phyloP scores from a whole-genome alignment of 2,329 filamentous ascomycete genomes.

The Clarireedia paspali region DNA sequence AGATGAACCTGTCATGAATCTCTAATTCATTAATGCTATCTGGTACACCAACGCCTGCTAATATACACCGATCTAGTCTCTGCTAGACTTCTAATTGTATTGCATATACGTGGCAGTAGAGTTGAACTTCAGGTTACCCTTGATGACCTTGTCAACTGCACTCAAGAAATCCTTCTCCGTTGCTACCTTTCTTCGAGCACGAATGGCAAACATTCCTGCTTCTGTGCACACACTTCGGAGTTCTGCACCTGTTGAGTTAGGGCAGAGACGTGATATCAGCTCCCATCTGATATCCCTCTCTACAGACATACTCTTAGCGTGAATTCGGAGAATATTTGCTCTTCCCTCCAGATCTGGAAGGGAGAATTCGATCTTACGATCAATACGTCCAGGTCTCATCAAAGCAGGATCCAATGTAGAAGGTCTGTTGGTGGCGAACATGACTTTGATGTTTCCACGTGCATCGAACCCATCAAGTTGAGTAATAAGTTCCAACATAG shows the following conservation, averaged over 20 bases:
- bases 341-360: constrained; percentile 94
- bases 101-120: constrained; percentile 97
- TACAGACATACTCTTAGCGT: constrained; percentile 99
- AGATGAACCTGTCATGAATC: constrained; percentile 2
- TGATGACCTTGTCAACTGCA: constrained; percentile 98
- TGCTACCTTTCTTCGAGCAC: constrained; percentile 90
- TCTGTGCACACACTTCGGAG: constrained; percentile 94
- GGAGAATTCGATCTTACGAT: constrained; percentile 98
- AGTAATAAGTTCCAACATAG: constrained; percentile 96
- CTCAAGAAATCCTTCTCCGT: constrained; percentile 98
- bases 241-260: constrained; percentile 95
- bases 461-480: constrained; percentile 96
- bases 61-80: constrained; percentile 22
- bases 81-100: constrained; percentile 67
- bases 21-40: constrained; percentile 23
- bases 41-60: constrained; percentile 28
- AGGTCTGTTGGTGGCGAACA: constrained; percentile 97
- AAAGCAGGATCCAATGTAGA: constrained; percentile 94
- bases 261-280: constrained; percentile 91
- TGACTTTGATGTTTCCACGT: constrained; percentile 97
- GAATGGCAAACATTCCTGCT: constrained; percentile 97
- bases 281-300: constrained; percentile 99
- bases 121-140: constrained; percentile 99
- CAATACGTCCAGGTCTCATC: constrained; percentile 95
- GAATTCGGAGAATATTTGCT: constrained; percentile 95